Evolutionary conservation across 441 rosid genomes (phyloP).

Genomic region (Erysimum cheiri): DNA sequence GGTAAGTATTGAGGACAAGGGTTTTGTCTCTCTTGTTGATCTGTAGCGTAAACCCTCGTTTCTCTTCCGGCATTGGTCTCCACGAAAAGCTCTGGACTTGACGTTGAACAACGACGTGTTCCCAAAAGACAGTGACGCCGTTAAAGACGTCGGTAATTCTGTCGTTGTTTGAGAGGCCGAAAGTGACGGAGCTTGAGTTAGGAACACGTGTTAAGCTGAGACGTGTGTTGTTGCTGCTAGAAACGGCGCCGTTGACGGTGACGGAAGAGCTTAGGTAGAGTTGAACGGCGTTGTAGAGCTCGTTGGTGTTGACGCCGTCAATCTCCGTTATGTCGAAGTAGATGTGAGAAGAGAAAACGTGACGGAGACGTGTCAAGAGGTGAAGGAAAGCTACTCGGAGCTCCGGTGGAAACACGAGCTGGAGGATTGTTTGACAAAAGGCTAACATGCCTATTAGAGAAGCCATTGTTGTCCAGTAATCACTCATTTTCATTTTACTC

Average conservation of each 20-base stretch:
- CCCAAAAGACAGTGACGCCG: slow-evolving; percentile 73
- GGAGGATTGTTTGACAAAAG: slow-evolving; percentile 73
- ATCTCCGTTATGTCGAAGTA: slow-evolving; percentile 93
- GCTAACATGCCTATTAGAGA: slow-evolving; percentile 81
- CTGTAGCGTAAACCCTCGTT: slow-evolving; percentile 77
- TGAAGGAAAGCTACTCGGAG: slow-evolving; percentile 70
- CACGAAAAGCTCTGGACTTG: slow-evolving; percentile 77
- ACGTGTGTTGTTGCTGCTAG: slow-evolving; percentile 49
- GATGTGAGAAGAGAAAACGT: slow-evolving; percentile 61
- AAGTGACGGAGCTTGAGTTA: slow-evolving; percentile 83
- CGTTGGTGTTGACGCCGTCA: slow-evolving; percentile 95
- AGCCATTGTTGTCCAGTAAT: slow-evolving; percentile 80
- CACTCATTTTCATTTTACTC: slow-evolving; percentile 52
- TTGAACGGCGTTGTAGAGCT: slow-evolving; percentile 94
- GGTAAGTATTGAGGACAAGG: slow-evolving; percentile 65
- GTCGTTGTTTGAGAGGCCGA: slow-evolving; percentile 82
- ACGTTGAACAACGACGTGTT: slow-evolving; percentile 78
- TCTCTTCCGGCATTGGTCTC: slow-evolving; percentile 93
- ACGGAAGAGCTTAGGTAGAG: slow-evolving; percentile 81
- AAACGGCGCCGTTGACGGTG: slow-evolving; percentile 51
- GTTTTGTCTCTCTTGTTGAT: slow-evolving; percentile 69
- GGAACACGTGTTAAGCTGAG: slow-evolving; percentile 79
- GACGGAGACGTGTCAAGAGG: slow-evolving; percentile 54
- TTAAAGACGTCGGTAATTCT: slow-evolving; percentile 63
- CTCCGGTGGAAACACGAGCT: slow-evolving; percentile 77